Conservation (phyloP, 441 rosid species). For the Brassica hybrid region DNA sequence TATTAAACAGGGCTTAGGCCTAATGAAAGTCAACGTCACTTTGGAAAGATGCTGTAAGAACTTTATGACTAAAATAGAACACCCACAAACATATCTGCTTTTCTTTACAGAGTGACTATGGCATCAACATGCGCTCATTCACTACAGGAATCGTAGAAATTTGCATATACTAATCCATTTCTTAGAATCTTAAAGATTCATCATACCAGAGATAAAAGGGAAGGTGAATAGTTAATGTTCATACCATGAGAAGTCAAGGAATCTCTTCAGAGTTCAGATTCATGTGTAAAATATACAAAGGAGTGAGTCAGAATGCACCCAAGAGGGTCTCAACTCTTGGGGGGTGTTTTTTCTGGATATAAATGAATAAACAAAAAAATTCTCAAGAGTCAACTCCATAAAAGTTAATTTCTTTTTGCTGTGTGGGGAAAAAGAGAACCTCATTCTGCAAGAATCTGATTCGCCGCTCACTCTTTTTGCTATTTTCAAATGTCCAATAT, state of each 20-base stretch:
- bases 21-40: slow-evolving; percentile 43
- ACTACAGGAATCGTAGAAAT: slow-evolving; percentile 5
- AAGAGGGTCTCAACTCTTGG: slow-evolving; percentile 26
- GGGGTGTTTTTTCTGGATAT: slow-evolving; percentile 44
- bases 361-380: slow-evolving; percentile 45
- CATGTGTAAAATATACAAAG: slow-evolving; percentile 36
- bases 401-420: slow-evolving; percentile 35
- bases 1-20: slow-evolving; percentile 26
- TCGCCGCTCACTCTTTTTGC: slow-evolving; percentile 47
- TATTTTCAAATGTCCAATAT: slow-evolving; percentile 50
- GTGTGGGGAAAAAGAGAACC: slow-evolving; percentile 57
- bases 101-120: slow-evolving; percentile 19
- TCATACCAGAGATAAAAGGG: slow-evolving; percentile 28
- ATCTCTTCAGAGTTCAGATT: slow-evolving; percentile 41
- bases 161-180: slow-evolving; percentile 18
- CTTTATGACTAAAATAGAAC: slow-evolving; percentile 41
- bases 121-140: slow-evolving; percentile 17
- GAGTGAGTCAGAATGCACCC: slow-evolving; percentile 44
- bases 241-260: slow-evolving; percentile 42
- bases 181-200: slow-evolving; percentile 26
- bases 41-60: slow-evolving; percentile 39
- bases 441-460: slow-evolving; percentile 62
- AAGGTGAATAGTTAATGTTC: slow-evolving; percentile 33
- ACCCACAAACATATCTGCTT: slow-evolving; percentile 32
- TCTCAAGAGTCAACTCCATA: slow-evolving; percentile 54